Conservation (phyloP, 2,329 filamentous ascomycete genomes). For the Trichoderma simmonsii region DNA sequence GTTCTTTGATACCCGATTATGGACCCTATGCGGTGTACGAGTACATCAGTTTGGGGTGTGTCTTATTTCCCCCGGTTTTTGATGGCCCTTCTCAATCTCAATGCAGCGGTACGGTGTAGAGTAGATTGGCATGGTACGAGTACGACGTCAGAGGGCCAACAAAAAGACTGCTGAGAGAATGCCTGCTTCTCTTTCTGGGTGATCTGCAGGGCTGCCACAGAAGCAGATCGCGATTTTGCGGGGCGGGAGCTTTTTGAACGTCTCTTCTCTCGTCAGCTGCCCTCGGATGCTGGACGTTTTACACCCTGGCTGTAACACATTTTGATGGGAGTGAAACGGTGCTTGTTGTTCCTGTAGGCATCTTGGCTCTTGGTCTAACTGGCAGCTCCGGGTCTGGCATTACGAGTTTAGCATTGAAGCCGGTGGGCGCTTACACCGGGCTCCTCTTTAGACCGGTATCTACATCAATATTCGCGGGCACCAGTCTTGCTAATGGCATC, state of each 20-base stretch:
- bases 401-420: neutral
- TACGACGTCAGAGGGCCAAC: conserved; percentile 14
- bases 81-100: neutral
- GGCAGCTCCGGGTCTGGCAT: neutral
- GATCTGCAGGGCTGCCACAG: conserved; percentile 18
- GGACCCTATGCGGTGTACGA: neutral
- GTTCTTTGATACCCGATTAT: neutral
- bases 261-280: conserved; percentile 8
- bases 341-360: neutral
- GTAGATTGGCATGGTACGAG: conserved; percentile 3
- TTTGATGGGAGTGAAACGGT: neutral
- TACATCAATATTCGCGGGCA: neutral
- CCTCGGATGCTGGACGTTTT: neutral
- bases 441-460: neutral
- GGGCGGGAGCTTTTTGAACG: neutral
- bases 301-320: neutral
- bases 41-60: neutral
- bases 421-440: neutral
- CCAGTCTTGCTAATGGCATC: neutral
- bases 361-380: neutral
- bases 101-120: conserved; percentile 2
- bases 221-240: conserved; percentile 19
- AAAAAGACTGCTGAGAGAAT: neutral
- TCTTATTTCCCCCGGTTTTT: neutral
- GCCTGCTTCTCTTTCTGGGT: conserved; percentile 9